Evolutionary conservation across 2,329 filamentous ascomycete genomes (phyloP).

Genomic region (Arthrobotrys iridis): DNA sequence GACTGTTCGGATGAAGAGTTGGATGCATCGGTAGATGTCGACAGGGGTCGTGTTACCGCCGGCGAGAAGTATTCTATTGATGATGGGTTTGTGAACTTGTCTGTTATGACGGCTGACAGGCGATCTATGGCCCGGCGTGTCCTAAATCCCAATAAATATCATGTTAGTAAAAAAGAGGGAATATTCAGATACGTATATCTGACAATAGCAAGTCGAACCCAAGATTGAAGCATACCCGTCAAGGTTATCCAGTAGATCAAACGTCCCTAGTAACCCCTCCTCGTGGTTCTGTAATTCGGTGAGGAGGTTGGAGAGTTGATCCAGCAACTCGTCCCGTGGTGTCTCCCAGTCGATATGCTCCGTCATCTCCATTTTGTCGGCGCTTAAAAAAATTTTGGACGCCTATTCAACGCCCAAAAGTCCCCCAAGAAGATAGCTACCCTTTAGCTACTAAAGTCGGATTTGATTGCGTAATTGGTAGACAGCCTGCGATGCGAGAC

Average conservation of each 20-base stretch:
- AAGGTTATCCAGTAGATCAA: conserved; percentile 51
- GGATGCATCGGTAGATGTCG: conserved; percentile 47
- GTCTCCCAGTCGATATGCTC: conserved; percentile 22
- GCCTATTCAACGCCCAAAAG: conserved; percentile 5
- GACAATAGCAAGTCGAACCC: neutral
- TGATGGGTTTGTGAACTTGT: conserved; percentile 47
- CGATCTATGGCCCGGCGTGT: conserved; percentile 51
- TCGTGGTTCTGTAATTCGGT: conserved; percentile 38
- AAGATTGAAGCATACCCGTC: conserved; percentile 34
- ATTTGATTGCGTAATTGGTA: neutral
- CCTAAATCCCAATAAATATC: neutral
- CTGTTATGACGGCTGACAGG: conserved; percentile 50
- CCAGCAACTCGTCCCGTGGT: conserved; percentile 49
- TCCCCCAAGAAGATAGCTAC: conserved; percentile 1
- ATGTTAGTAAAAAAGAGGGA: conserved; percentile 3
- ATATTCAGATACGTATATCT: neutral
- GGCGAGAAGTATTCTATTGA: conserved; percentile 53
- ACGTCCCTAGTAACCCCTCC: conserved; percentile 37
- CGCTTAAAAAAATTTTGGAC: neutral
- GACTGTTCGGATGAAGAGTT: conserved; percentile 50
- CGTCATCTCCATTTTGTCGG: conserved; percentile 47
- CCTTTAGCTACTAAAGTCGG: conserved; percentile 4
- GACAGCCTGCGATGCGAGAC: neutral
- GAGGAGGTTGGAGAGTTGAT: conserved; percentile 50
- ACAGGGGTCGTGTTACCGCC: conserved; percentile 47